Base-by-base conservation (phyloP, 2,329 filamentous ascomycete genomes). In the Lecanicillium sp. region DNA sequence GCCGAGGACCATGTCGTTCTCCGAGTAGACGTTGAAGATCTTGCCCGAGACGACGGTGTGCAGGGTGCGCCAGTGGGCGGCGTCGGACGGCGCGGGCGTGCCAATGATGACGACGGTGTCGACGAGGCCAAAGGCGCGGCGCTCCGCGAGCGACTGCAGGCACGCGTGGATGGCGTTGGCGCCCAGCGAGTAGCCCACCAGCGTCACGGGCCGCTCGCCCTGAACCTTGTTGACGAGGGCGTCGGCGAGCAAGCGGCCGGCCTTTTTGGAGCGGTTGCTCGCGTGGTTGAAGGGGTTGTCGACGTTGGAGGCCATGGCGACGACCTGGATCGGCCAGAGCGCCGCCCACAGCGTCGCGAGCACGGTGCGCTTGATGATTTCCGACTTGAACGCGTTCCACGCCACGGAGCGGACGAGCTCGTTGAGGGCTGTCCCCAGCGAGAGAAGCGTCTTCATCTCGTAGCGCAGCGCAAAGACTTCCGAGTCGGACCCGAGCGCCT, bases 391-490 rank as follows among this genome's bases (percentile, higher is more conserved):
- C 36, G 79, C 72, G 33, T 71, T 72, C 83, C 85, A 94, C 1
- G 87, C 86, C 29, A 82, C 78, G 6, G 78, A 85, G 3, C 74
- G 75, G 7, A 94, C 79, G 46, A 95, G 74, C 2, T 72, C 74
- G 11, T 77, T 72, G 34, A 95, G 74, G 1, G 82, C 77, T 40
- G 79, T 78, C 1, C 89, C 89, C 0, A 96, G 74, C 10, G 78
- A 77, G 43, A 94, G 67, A 3, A 96, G 68, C 2, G 83, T 77
- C 42, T 84, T 75, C 50, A 90, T 77, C 60, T 96, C 89, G 65
- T 84, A 95, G 4, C 86, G 76, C 5, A 95, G 65, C 1, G 87
- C 88, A 54, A 95, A 95, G 0, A 85, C 79, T 57, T 95, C 89
- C 2, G 82, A 74, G 44, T 84, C 74, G 22, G 74, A 65, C 3